Conservation (phyloP, 1,139 yeast genomes). For the Kurtzmaniella natalensis region DNA sequence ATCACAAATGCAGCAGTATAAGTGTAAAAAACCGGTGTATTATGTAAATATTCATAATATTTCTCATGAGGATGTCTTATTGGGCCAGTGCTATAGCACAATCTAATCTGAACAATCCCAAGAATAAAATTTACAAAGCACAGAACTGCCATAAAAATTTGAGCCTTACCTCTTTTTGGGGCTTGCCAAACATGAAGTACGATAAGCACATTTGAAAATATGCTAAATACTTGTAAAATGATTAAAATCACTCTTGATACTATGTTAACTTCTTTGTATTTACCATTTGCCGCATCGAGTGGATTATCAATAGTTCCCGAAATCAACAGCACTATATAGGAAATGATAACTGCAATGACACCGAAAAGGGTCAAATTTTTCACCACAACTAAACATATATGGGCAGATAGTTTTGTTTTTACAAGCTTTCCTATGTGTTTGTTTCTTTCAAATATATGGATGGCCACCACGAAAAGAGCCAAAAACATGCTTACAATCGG, state of each 20-base stretch:
- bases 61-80: conserved; percentile 10
- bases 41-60: conserved; percentile 8
- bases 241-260: conserved; percentile 9
- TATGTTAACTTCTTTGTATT: conserved; percentile 4
- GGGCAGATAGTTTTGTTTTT: background rate
- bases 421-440: conserved; percentile 1
- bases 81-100: conserved; percentile 4
- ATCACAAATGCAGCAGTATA: conserved; percentile 13
- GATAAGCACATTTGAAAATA: conserved; percentile 12
- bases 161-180: conserved; percentile 6
- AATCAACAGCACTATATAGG: conserved; percentile 4
- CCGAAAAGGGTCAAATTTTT: conserved; percentile 5
- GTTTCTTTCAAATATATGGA: conserved; percentile 2
- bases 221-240: conserved; percentile 8
- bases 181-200: conserved; percentile 9
- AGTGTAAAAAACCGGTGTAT: conserved; percentile 13
- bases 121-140: conserved; percentile 14
- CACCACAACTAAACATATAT: background rate
- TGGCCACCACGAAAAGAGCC: conserved; percentile 3
- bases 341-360: conserved; percentile 6
- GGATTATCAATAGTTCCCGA: conserved; percentile 13
- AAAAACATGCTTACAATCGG: conserved; percentile 3
- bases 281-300: conserved; percentile 7
- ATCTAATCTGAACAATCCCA: conserved; percentile 12
- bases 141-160: conserved; percentile 10